Conservation (phyloP, 2,329 filamentous ascomycete species). For the Metarhizium sp. region DNA sequence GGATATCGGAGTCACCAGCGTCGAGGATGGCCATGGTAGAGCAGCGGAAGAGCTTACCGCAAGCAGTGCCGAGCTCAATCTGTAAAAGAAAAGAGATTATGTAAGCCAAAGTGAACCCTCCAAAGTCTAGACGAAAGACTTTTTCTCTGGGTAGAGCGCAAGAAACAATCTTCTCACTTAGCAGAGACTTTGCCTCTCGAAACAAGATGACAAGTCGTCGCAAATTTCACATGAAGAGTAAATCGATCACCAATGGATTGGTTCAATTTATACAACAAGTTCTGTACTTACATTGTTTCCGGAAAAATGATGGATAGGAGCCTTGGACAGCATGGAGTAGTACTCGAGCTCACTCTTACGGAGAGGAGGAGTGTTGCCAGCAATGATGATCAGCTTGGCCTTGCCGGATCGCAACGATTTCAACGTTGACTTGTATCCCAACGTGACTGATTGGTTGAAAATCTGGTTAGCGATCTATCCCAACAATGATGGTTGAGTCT, state of each 20-base stretch:
- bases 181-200: slow-evolving; percentile 10
- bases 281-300: slow-evolving; percentile 89
- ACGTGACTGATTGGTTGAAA: slow-evolving; percentile 21
- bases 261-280: neutral
- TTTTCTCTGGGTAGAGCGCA: slow-evolving; percentile 75
- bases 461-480: neutral
- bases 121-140: slow-evolving; percentile 70
- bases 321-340: slow-evolving; percentile 89
- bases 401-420: slow-evolving; percentile 91
- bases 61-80: slow-evolving; percentile 97
- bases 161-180: slow-evolving; percentile 16
- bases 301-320: slow-evolving; percentile 91
- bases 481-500: neutral
- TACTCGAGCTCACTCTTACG: slow-evolving; percentile 97
- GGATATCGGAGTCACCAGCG: slow-evolving; percentile 97
- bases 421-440: slow-evolving; percentile 41
- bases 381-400: slow-evolving; percentile 95
- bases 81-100: slow-evolving; percentile 34
- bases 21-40: slow-evolving; percentile 96
- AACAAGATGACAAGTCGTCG: slow-evolving; percentile 1
- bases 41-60: slow-evolving; percentile 98
- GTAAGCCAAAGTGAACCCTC: slow-evolving; percentile 68
- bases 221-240: neutral
- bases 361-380: slow-evolving; percentile 92
- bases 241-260: neutral